A percentile compares a stretch with the other conserved stretches of the same genome.
phyloP scores from a whole-genome alignment of 768 basidiomycete species.

The Collybia nuda region DNA sequence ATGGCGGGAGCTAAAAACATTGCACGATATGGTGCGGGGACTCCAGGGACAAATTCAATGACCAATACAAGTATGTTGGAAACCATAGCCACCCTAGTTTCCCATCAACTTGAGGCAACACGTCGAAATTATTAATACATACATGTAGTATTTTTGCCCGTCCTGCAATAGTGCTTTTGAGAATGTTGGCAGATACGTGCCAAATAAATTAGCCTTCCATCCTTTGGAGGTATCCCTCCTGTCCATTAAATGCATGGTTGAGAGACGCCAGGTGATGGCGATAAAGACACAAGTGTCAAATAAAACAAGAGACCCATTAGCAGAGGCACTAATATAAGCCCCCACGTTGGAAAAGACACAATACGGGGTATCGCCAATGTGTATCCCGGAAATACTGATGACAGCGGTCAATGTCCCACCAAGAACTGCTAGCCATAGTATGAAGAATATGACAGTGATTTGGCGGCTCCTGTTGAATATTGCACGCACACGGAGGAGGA shows the following conservation, averaged over 20 bases:
- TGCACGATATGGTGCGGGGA: too few species aligned
- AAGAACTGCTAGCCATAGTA: constrained; percentile 26
- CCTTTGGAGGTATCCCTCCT: constrained; percentile 8
- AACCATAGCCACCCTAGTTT: too few species aligned
- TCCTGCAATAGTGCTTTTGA: constrained; percentile 24
- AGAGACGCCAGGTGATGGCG: constrained; percentile 27
- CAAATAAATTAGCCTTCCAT: constrained; percentile 14
- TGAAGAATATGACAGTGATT: constrained; percentile 21
- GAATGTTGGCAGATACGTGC: constrained; percentile 20
- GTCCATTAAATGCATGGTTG: constrained; percentile 6
- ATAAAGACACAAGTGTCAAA: constrained; percentile 34
- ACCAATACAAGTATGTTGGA: too few species aligned
- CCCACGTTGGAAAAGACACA: constrained; percentile 26
- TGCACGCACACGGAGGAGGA: constrained; percentile 31
- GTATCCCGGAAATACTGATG: constrained; percentile 16
- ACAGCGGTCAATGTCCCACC: constrained; percentile 23
- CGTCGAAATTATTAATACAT: background rate
- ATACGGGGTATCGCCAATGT: constrained; percentile 30
- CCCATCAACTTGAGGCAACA: too few species aligned
- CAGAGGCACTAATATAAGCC: constrained; percentile 18
- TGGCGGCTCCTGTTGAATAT: constrained; percentile 23
- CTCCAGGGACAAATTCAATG: too few species aligned
- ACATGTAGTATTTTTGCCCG: constrained; percentile 37
- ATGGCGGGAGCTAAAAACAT: too few species aligned
- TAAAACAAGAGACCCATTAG: constrained; percentile 19